A percentile compares a stretch with the other conserved stretches of the same genome.
phyloP scores from a whole-genome alignment of 495 filamentous ascomycete species.

The Chaetomium cochliodes region DNA sequence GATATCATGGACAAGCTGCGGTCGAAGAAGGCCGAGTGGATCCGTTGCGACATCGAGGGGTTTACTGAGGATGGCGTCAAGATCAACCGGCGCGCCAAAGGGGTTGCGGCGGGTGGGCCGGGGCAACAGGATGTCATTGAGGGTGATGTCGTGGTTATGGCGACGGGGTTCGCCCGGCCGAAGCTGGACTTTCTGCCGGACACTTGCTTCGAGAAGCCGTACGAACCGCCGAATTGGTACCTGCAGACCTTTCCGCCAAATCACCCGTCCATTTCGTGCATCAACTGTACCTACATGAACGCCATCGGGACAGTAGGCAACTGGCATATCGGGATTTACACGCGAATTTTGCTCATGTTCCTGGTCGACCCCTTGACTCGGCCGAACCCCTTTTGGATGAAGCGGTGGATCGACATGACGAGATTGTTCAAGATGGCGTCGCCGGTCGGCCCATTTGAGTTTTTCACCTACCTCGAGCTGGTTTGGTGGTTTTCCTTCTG shows the following conservation, averaged over 20 bases:
- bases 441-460: slow-evolving; percentile 74
- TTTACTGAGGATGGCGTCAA: slow-evolving; percentile 63
- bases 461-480: slow-evolving; percentile 84
- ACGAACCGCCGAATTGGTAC: slow-evolving; percentile 83
- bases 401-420: slow-evolving; percentile 84
- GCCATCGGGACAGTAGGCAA: slow-evolving; percentile 81
- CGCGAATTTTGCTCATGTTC: slow-evolving; percentile 81
- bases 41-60: slow-evolving; percentile 71
- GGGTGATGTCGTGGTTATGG: slow-evolving; percentile 78
- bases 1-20: slow-evolving; percentile 77
- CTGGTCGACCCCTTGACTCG: slow-evolving; percentile 72
- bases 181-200: slow-evolving; percentile 69
- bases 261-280: slow-evolving; percentile 66
- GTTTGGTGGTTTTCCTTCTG: slow-evolving; percentile 83
- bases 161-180: slow-evolving; percentile 76
- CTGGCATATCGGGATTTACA: slow-evolving; percentile 89
- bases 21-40: slow-evolving; percentile 71
- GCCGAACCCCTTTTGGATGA: slow-evolving; percentile 72
- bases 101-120: slow-evolving; percentile 70
- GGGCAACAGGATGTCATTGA: slow-evolving; percentile 61
- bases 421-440: slow-evolving; percentile 64
- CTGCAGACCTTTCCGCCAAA: slow-evolving; percentile 74
- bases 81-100: slow-evolving; percentile 69
- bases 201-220: slow-evolving; percentile 66
- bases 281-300: slow-evolving; percentile 80